Evolutionary conservation across 129 eudicot genomes (phyloP), one percentile per base, ranked within the genome.

Genomic region (Ambrosia artemisiifolia): DNA sequence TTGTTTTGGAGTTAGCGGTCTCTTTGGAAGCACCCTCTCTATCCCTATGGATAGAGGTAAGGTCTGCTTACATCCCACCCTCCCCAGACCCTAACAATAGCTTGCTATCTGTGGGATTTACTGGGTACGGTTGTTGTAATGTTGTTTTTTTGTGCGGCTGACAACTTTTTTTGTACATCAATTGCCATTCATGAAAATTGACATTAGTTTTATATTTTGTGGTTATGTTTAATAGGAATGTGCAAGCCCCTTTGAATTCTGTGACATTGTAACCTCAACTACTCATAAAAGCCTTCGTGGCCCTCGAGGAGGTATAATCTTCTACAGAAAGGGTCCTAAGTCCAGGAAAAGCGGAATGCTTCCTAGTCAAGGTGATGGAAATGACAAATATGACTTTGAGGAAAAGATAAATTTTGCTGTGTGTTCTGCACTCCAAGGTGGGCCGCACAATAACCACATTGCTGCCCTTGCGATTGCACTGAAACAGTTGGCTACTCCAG

Each of bases 231-330:
- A 63, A 47, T 78, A 93, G 98, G 98, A 93, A 64, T 89, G 95
- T 79, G 92, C 81, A 7, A 90, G 85, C 82, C 99, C 99, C 59
- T 94, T 94, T 65, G 97, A 94, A 7, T 90, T 64, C 51, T 94
- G 99, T 80, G 99, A 94, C 76, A 84, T 94, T 61, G 96, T 94
- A 40, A 94, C 99, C 48, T 90, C 99, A 48, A 94, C 99, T 64
- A 94, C 99, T 63, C 99, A 94, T 63, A 94, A 94, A 82, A 90
- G 97, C 83, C 92, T 94, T 43, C 85, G 99, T 51, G 99, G 99
- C 46, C 99, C 99, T 32, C 88, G 99, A 74, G 99, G 99, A 53
- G 99, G 99, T 43, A 87, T 94, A 54, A 84, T 94, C 34, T 94
- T 90, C 74, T 94, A 81, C 72, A 88, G 86, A 75, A 94, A 91